Base-by-base conservation (phyloP, 164 flowering plant genomes). In the Umbellularia californica region DNA sequence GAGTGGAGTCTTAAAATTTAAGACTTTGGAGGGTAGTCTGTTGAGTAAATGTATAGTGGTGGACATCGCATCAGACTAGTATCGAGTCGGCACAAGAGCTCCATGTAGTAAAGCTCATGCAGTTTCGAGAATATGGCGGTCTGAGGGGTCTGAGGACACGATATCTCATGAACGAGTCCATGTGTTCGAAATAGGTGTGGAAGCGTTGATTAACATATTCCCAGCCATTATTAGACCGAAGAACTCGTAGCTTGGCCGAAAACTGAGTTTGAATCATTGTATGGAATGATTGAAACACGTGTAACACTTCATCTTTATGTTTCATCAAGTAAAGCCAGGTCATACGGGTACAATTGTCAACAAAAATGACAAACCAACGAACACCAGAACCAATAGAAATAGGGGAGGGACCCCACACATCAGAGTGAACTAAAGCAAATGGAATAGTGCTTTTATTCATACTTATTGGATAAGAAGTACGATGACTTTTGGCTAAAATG, bases 141-240 rank as follows among this genome's bases (percentile, higher is more conserved):
- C 30, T 28, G 30, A 28, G 30, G 30, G 30, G 4, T 28, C 4
- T 28, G 30, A 28, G 30, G 30, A 3, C 30, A 28, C 30, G 4
- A 28, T 28, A 4, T 28, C 4, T 28, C 30, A 28, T 28, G 4
- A 4, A 28, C 4, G 4, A 28, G 30, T 3, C 30, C 30, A 28
- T 28, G 4, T 2, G 30, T 28, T 28, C 30, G 4, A 28, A 58
- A 58, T 28, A 71, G 5, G 5, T 4, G 28, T 1, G 28, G 30
- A 71, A 74, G 75, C 1, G 75, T 68, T 63, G 10, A 63, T 63
- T 63, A 63, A 63, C 66, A 63, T 63, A 23, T 63, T 63, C 30
- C 0, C 30, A 3, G 0, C 30, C 30, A 28, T 28, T 28, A 28
- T 28, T 4, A 2, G 4, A 28, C 7, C 5, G 28, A 23, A 63